Evolutionary conservation across 1,284 basidiomycete genomes (phyloP).

Genomic region (Cutaneotrichosporon mucoides): DNA sequence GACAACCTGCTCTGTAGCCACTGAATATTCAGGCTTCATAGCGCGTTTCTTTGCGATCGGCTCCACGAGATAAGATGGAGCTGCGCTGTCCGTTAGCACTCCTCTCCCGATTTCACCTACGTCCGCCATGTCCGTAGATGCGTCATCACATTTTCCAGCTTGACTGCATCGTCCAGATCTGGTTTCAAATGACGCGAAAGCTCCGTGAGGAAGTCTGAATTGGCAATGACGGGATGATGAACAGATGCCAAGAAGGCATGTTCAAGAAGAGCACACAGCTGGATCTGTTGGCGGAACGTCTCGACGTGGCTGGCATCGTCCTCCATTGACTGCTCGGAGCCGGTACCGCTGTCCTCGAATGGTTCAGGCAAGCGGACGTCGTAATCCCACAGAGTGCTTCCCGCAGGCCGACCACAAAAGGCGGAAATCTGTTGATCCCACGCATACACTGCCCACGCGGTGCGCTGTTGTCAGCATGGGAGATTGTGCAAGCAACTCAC

Average conservation of each 20-base stretch:
- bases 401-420: conserved; percentile 13
- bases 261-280: conserved; percentile 10
- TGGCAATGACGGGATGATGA: conserved; percentile 8
- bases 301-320: conserved; percentile 2
- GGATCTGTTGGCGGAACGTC: conserved; percentile 12
- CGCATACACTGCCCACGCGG: conserved; percentile 14
- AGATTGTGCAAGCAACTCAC: neutral
- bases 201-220: conserved; percentile 14
- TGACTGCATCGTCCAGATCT: conserved; percentile 7
- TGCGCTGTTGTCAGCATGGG: conserved; percentile 4
- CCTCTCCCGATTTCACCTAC: neutral
- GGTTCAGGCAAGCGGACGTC: conserved; percentile 16
- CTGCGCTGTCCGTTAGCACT: neutral
- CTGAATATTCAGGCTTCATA: conserved; percentile 1
- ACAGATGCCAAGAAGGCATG: conserved; percentile 11
- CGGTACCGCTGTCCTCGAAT: conserved; percentile 2
- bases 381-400: conserved; percentile 15
- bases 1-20: conserved; percentile 13
- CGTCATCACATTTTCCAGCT: conserved; percentile 11
- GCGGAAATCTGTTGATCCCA: conserved; percentile 19
- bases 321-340: neutral
- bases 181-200: conserved; percentile 3
- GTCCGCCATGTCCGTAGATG: conserved; percentile 7
- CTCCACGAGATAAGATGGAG: neutral
- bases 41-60: neutral